Conservation (phyloP, 306 rosid species). For the Adenanthera pavonina region DNA sequence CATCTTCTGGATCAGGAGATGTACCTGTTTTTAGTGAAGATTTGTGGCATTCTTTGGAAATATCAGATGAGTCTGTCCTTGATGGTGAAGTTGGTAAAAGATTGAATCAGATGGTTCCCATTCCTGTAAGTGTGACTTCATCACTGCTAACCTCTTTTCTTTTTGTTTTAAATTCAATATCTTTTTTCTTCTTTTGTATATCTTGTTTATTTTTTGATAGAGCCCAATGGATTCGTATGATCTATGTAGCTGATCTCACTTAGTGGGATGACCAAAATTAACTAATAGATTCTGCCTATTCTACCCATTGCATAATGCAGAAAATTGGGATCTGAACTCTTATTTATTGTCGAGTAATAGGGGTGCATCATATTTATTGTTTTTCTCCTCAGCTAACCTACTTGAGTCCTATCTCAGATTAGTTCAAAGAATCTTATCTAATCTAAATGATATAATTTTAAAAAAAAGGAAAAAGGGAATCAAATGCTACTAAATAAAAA, state of each 20-base stretch:
- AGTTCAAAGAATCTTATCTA: background rate
- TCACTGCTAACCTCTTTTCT: background rate
- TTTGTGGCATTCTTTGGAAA: slow-evolving; percentile 57
- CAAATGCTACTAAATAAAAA: background rate
- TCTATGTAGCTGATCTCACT: too few species aligned
- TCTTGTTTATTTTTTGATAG: background rate
- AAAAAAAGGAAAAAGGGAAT: background rate
- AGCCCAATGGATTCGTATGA: too few species aligned
- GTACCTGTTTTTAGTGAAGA: slow-evolving; percentile 46
- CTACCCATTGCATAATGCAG: too few species aligned
- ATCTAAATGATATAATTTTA: background rate
- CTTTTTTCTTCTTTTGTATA: slow-evolving; percentile 13
- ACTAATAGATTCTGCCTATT: too few species aligned
- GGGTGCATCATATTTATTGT: background rate
- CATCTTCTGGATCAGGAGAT: slow-evolving; percentile 54
- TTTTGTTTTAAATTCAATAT: background rate
- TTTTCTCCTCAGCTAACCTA: background rate
- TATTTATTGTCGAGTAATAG: background rate
- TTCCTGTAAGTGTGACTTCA: slow-evolving; percentile 73
- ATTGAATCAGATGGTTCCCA: slow-evolving; percentile 81
- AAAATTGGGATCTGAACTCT: background rate
- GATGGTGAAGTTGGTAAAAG: slow-evolving; percentile 96
- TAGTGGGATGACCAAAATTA: too few species aligned
- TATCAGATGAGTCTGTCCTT: slow-evolving; percentile 76
- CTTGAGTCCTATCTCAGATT: background rate